Conservation (phyloP, 129 eudicot genomes). For the Artemisia argyi region DNA sequence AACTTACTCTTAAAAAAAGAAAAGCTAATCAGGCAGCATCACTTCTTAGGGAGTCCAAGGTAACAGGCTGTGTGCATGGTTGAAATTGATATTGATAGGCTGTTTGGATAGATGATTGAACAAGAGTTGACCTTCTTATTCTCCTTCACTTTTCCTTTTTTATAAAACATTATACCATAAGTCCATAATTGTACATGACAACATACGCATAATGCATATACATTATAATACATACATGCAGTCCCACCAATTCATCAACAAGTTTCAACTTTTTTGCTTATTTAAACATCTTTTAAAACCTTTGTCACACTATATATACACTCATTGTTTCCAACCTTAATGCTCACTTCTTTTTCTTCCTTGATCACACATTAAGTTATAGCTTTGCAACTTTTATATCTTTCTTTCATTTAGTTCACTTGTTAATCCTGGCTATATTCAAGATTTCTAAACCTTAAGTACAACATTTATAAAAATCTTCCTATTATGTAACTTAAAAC, state of each 20-base stretch:
- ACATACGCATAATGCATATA: conserved; percentile 20
- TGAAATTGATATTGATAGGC: conserved; percentile 17
- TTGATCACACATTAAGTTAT: conserved; percentile 3
- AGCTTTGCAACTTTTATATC: conserved; percentile 4
- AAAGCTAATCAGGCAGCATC: background rate
- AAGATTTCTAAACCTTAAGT: conserved; percentile 25
- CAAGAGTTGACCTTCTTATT: conserved; percentile 40
- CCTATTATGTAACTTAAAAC: conserved; percentile 29
- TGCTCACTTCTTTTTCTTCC: conserved; percentile 10
- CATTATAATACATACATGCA: background rate
- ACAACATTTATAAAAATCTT: conserved; percentile 32
- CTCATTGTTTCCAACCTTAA: background rate
- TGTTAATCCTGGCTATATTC: conserved; percentile 33
- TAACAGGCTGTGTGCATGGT: conserved; percentile 10
- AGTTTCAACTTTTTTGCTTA: conserved; percentile 4
- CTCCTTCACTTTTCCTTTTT: conserved; percentile 14
- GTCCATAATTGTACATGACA: background rate
- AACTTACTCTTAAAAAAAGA: too few species aligned
- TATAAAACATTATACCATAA: background rate
- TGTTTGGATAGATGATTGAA: conserved; percentile 22
- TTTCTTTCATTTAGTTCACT: conserved; percentile 21
- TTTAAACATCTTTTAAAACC: conserved; percentile 2
- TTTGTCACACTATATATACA: conserved; percentile 2
- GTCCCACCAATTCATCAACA: background rate
- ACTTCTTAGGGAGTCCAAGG: conserved; percentile 16